Evolutionary conservation across 306 rosid species (phyloP), one percentile per base, ranked within the genome.

Genomic region (Glycine latifolia): DNA sequence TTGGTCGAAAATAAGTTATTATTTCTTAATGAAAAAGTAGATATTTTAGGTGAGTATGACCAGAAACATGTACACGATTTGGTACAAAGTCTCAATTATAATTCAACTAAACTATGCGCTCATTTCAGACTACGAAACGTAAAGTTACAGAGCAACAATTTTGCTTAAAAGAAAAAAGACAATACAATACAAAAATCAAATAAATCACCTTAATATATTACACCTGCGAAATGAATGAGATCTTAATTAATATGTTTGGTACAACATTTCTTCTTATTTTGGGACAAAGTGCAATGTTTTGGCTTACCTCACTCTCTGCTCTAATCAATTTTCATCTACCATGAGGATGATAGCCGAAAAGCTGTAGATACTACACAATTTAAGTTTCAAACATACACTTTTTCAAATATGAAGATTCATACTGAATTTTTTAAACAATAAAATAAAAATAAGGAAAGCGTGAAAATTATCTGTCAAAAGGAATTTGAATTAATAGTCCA

Each of bases 251-350:
- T 67, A 50, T 35, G 77, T 72, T 72, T 0, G 47, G 12, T 72
- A n/a, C 76, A 5, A 26, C 26, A 52, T 50, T 71, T 52, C 2
- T 7, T 71, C 52, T 14, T 39, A 14, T 10, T 37, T 35, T 37
- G 60, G 4, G 66, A 37, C 10, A 35, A 54, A 39, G 66, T 54
- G 39, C 66, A 15, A 48, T n/a, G 39, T 75, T 58, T 44, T 76
- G 56, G 15, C 61, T 48, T 61, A 48, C 70, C 62, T 12, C 43
- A 35, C 31, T 10, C 39, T 3, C 14, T 11, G 2, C 33, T 35
- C 2, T 66, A 66, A 78, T 78, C 39, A 78, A 78, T 65, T 11
- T 66, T 66, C 56, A 44, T 31, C 48, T 47, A 62, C 66, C 73
- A 3, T 15, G 12, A 73, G 13, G 50, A 44, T 16, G 8, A 31